phyloP scores from a whole-genome alignment of 2,329 filamentous ascomycete genomes.

The Sphaceloma murrayae region DNA sequence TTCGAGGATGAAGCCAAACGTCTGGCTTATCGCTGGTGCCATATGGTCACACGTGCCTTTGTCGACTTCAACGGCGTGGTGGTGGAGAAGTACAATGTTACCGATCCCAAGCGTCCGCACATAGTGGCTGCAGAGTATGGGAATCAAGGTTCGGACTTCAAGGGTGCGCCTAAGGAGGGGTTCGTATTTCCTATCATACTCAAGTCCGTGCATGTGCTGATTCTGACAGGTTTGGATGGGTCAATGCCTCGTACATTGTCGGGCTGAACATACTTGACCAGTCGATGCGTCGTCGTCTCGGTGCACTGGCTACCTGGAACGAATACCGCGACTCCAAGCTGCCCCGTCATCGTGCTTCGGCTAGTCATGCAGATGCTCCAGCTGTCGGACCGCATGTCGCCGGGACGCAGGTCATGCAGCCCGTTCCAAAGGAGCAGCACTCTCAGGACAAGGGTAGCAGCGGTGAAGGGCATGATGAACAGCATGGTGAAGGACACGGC shows the following conservation, averaged over 20 bases:
- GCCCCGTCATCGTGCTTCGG: constrained; percentile 7
- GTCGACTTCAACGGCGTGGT: constrained; percentile 98
- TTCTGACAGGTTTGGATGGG: constrained; percentile 77
- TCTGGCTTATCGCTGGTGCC: constrained; percentile 90
- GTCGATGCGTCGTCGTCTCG: constrained; percentile 80
- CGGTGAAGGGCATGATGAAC: background rate
- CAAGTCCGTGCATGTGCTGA: background rate
- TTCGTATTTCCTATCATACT: constrained; percentile 44
- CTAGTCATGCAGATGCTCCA: constrained; percentile 1
- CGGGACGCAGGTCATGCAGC: background rate
- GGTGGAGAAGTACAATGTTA: constrained; percentile 98
- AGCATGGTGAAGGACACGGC: background rate
- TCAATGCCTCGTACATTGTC: constrained; percentile 95
- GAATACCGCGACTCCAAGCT: constrained; percentile 56
- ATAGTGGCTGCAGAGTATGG: constrained; percentile 95
- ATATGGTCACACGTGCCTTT: constrained; percentile 97
- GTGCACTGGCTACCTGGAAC: constrained; percentile 77
- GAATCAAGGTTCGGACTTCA: constrained; percentile 92
- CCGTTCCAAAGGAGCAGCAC: background rate
- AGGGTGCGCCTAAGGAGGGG: constrained; percentile 92
- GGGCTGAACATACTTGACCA: constrained; percentile 80
- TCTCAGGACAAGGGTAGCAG: background rate
- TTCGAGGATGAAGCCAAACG: constrained; percentile 84
- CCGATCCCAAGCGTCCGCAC: constrained; percentile 78
- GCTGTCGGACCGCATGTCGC: background rate